Base-by-base conservation (phyloP, 805 yeast species). In the Saturnispora quitensis region DNA sequence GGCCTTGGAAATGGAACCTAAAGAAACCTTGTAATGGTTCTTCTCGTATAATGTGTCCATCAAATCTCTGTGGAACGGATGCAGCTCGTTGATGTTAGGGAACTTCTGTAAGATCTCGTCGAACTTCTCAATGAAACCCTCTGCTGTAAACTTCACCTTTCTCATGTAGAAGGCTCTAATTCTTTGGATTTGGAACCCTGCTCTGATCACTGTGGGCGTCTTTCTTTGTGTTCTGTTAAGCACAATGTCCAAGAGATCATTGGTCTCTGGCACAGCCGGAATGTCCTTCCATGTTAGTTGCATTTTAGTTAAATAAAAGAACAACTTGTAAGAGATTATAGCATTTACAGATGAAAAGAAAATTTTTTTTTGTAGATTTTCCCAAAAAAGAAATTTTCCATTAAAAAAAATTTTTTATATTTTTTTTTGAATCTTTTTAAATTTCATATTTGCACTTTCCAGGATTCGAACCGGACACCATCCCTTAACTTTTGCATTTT, bases 261-360 rank as follows among this genome's bases (percentile, higher is more conserved):
- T 89, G 63, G 95, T 74, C 58, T 83, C 83, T 45, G 98, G 95
- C 58, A 91, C 96, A 47, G 95, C 83, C 22, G 98, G 96, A 67
- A 91, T 93, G 70, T 93, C 98, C 73, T 93, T 91, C 98, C 98
- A 91, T 46, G 97, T 84, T 60, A 91, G 81, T 76, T 91, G 98
- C 99, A 91, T 93, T 46, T 58, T 70, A 15, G 15, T 20, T 36
- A 7, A 33, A 20, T 27, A 5, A 34, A 48, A 40, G 35, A 28
- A 24, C 13, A 43, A 17, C n/a, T n/a, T 18, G 25, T 18, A n/a
- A 22, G 25, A 31, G 35, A 33, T 17, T 25, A 31, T 13, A 36
- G 31, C 20, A n/a, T 15, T 20, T 34, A 46, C 8, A 35, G 40
- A 35, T n/a, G 20, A 17, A 38, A 38, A 17, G 34, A 45, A 43